A percentile compares a stretch with the other conserved stretches of the same genome.
These are phyloP conservation scores for Plasmodium berghei DNA, from an alignment of 169 alveolate genomes.

Conservation along the genomic window DNA sequence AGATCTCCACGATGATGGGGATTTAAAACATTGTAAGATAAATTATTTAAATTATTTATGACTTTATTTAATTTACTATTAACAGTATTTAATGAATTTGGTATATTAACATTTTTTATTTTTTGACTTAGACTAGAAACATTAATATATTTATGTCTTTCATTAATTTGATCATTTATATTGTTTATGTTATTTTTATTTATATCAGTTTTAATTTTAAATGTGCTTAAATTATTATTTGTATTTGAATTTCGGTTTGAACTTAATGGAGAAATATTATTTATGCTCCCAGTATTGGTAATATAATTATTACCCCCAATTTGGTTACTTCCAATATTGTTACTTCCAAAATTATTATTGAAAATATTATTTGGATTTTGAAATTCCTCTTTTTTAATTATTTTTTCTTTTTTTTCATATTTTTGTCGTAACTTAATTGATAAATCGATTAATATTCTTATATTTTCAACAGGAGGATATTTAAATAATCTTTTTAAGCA, in stretches of 20 bases:
- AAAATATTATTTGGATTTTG: constrained; percentile 3
- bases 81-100: constrained; percentile 11
- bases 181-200: not conserved
- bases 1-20: constrained; percentile 27
- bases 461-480: constrained; percentile 70
- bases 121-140: constrained; percentile 7
- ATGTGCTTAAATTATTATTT: not conserved
- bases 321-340: not conserved
- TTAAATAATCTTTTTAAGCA: constrained; percentile 62
- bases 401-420: constrained; percentile 49
- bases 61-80: constrained; percentile 44
- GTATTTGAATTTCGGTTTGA: not conserved
- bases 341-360: not conserved
- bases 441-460: constrained; percentile 55
- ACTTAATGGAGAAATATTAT: not conserved
- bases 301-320: not conserved
- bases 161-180: constrained; percentile 6
- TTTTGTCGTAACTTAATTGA: constrained; percentile 30
- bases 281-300: not conserved
- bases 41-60: constrained; percentile 50
- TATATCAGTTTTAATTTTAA: not conserved
- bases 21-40: constrained; percentile 35
- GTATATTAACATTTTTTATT: not conserved
- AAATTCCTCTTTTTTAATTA: constrained; percentile 5
- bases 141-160: constrained; percentile 29